These are phyloP conservation scores for Gynostemma pentaphyllum DNA, from an alignment of 306 rosid species.

Conservation along the genomic window DNA sequence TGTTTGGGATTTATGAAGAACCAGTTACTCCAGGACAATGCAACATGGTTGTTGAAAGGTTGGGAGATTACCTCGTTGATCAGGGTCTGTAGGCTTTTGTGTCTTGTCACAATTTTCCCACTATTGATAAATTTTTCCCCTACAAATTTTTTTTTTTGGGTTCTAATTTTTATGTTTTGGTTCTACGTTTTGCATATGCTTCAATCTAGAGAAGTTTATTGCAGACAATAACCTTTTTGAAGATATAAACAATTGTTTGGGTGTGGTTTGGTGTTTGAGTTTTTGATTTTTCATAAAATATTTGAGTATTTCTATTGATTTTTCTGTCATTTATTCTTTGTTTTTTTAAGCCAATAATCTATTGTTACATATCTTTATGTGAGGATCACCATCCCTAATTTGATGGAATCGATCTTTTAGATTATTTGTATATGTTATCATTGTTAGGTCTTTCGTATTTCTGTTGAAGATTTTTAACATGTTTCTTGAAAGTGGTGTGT, in stretches of 20 bases:
- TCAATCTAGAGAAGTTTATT: conserved; percentile 31
- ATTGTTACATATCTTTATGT: too few relatives aligned
- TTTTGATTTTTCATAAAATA: conserved; percentile 13
- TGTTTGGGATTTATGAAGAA: conserved; percentile 81
- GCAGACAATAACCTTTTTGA: conserved; percentile 43
- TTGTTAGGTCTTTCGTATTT: too few relatives aligned
- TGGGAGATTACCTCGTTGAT: conserved; percentile 87
- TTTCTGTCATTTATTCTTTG: too few relatives aligned
- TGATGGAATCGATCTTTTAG: too few relatives aligned
- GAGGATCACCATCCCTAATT: too few relatives aligned
- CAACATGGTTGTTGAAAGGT: conserved; percentile 94
- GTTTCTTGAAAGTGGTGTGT: too few relatives aligned
- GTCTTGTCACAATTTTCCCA: conserved; percentile 14
- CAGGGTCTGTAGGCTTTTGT: conserved; percentile 76
- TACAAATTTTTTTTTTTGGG: not conserved
- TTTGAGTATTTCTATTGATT: not conserved
- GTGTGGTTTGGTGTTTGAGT: conserved; percentile 24
- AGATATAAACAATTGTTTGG: conserved; percentile 21
- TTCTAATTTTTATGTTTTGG: conserved; percentile 9
- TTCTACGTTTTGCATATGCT: conserved; percentile 24
- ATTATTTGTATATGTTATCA: too few relatives aligned
- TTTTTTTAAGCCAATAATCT: too few relatives aligned
- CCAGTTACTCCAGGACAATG: conserved; percentile 98
- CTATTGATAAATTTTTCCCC: not conserved
- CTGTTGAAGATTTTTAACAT: too few relatives aligned